phyloP scores from a whole-genome alignment of 768 basidiomycete species.

The Podaxis sp. region DNA sequence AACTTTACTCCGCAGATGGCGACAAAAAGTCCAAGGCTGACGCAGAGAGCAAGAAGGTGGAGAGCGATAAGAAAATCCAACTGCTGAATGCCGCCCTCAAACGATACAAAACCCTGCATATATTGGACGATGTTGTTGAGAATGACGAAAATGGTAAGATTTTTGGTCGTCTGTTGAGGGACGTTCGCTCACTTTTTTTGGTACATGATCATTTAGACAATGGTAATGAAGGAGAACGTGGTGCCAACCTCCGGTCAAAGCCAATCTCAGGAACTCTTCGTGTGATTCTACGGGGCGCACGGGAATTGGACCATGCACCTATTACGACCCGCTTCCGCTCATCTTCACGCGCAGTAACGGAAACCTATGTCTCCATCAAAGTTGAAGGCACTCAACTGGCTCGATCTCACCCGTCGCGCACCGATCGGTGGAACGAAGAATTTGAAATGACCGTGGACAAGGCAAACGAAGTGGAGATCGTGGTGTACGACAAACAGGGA shows the following conservation, averaged over 20 bases:
- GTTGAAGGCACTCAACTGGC: slow-evolving; percentile 95
- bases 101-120: slow-evolving; percentile 93
- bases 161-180: neutral
- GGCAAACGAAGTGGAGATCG: slow-evolving; percentile 97
- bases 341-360: slow-evolving; percentile 73
- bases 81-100: slow-evolving; percentile 89
- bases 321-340: slow-evolving; percentile 66
- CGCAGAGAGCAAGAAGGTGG: slow-evolving; percentile 90
- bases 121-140: slow-evolving; percentile 86
- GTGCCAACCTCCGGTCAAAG: slow-evolving; percentile 91
- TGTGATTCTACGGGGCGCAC: slow-evolving; percentile 84
- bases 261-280: slow-evolving; percentile 91
- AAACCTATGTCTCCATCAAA: slow-evolving; percentile 92
- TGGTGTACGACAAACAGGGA: slow-evolving; percentile 89
- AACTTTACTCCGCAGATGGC: slow-evolving; percentile 92
- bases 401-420: slow-evolving; percentile 88
- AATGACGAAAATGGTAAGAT: slow-evolving; percentile 72
- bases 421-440: slow-evolving; percentile 97
- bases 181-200: slow-evolving; percentile 10
- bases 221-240: slow-evolving; percentile 78
- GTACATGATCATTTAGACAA: slow-evolving; percentile 36
- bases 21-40: slow-evolving; percentile 95
- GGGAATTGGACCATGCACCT: slow-evolving; percentile 94
- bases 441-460: slow-evolving; percentile 97
- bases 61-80: slow-evolving; percentile 96